Evolutionary conservation across 148 eudicot species (phyloP).

Genomic region (Polygonum aviculare): DNA sequence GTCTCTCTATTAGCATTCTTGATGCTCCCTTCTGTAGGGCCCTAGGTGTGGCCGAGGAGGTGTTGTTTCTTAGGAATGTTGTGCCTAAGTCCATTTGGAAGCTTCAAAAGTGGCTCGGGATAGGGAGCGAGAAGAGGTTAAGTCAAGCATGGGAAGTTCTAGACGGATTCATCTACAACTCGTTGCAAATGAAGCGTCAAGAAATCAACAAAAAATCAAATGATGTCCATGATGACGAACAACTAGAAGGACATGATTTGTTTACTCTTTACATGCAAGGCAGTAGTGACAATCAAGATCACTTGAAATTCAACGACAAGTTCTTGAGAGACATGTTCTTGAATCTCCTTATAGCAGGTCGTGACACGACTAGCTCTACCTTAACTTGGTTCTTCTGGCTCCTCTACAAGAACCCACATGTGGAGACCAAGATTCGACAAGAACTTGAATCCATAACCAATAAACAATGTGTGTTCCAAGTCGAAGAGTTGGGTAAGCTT

Average conservation of each 20-base stretch:
- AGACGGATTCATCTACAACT: background rate
- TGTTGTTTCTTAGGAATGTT: constrained; percentile 18
- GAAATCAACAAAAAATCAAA: background rate
- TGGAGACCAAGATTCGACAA: background rate
- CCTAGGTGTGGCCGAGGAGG: constrained; percentile 37
- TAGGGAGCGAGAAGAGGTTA: constrained; percentile 24
- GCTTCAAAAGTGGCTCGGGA: constrained; percentile 26
- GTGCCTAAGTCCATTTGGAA: constrained; percentile 30
- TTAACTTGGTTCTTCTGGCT: constrained; percentile 8
- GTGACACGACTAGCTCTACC: constrained; percentile 1
- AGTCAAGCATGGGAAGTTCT: constrained; percentile 1
- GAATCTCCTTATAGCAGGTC: constrained; percentile 6
- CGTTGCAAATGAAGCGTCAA: background rate
- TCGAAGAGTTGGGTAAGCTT: background rate
- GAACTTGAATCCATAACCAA: background rate
- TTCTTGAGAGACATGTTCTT: constrained; percentile 13
- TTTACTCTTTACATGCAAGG: constrained; percentile 3
- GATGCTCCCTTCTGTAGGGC: constrained; percentile 30
- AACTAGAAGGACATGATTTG: background rate
- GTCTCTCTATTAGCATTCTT: constrained; percentile 20
- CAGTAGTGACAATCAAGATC: background rate
- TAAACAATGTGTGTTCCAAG: background rate
- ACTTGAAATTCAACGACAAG: constrained; percentile 1
- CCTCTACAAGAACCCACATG: background rate
- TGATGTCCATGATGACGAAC: background rate